These are phyloP conservation scores for Coriaria nepalensis DNA, from an alignment of 306 rosid genomes.

Conservation along the genomic window DNA sequence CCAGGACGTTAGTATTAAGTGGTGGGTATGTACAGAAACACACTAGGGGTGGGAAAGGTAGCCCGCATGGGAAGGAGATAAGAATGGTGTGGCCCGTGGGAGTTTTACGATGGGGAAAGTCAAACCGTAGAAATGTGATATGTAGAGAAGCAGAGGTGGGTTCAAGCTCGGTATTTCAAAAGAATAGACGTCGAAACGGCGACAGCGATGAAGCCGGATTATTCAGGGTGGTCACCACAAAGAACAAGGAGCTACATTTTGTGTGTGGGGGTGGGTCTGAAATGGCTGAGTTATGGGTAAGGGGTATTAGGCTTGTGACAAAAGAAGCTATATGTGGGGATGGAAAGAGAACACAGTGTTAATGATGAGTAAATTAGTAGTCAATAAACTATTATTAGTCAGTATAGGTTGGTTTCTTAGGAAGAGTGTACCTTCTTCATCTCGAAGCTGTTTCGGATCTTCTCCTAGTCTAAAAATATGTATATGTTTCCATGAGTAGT, in stretches of 20 bases:
- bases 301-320: conserved; percentile 69
- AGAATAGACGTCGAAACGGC: conserved; percentile 40
- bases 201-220: conserved; percentile 56
- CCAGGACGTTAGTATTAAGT: conserved; percentile 39
- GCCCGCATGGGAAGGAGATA: conserved; percentile 52
- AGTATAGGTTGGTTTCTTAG: conserved; percentile 21
- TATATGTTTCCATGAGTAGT: too few species aligned
- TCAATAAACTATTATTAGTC: too few species aligned
- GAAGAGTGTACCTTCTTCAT: conserved; percentile 44
- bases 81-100: conserved; percentile 44
- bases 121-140: conserved; percentile 51
- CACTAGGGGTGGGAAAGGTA: conserved; percentile 70
- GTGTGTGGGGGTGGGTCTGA: conserved; percentile 64
- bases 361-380: neutral
- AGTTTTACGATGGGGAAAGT: conserved; percentile 66
- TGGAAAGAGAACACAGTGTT: conserved; percentile 7
- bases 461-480: too few species aligned
- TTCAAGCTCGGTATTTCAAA: conserved; percentile 39
- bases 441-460: conserved; percentile 30
- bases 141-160: conserved; percentile 58
- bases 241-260: conserved; percentile 73
- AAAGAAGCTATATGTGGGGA: conserved; percentile 31
- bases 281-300: conserved; percentile 75
- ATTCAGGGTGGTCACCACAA: conserved; percentile 61
- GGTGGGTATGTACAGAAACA: conserved; percentile 59